These are phyloP conservation scores for Tephrocybe sp. DNA, from an alignment of 768 basidiomycete genomes.

Conservation along the genomic window DNA sequence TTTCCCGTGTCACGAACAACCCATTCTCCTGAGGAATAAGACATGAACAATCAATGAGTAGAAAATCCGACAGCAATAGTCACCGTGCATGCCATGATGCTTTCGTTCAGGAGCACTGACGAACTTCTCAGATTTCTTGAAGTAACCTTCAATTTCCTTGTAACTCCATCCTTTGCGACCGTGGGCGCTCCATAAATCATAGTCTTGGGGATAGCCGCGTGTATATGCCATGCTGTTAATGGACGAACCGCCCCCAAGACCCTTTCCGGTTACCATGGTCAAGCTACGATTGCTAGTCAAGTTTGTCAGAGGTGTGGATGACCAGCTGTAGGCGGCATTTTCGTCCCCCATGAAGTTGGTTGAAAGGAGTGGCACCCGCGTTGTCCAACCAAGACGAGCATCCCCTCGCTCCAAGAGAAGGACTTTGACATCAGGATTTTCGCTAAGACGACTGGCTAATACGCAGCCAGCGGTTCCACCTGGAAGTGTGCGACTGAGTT, in stretches of 20 bases:
- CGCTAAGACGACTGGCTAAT: constrained; percentile 9
- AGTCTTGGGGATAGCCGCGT: constrained; percentile 23
- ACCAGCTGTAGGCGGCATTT: constrained; percentile 1
- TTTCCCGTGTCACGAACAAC: constrained; percentile 8
- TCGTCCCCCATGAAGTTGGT: constrained; percentile 11
- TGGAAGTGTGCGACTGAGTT: neutral
- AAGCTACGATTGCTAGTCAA: constrained; percentile 1
- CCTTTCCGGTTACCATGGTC: constrained; percentile 21
- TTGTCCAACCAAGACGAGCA: constrained; percentile 3
- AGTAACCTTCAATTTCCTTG: constrained; percentile 21
- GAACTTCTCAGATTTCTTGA: constrained; percentile 21
- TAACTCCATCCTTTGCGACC: constrained; percentile 25
- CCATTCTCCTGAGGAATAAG: constrained; percentile 1
- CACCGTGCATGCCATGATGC: constrained; percentile 4
- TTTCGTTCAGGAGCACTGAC: neutral
- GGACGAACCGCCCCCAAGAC: constrained; percentile 24
- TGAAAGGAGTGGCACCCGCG: constrained; percentile 6
- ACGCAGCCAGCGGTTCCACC: constrained; percentile 11
- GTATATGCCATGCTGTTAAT: constrained; percentile 28
- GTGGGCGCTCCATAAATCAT: constrained; percentile 21
- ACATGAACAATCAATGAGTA: neutral
- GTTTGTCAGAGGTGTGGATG: constrained; percentile 5
- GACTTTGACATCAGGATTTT: constrained; percentile 6
- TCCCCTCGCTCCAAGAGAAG: constrained; percentile 10
- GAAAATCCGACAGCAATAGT: neutral